These are phyloP conservation scores for Talaromyces borbonicus DNA, from an alignment of 495 filamentous ascomycete genomes.

Conservation along the genomic window DNA sequence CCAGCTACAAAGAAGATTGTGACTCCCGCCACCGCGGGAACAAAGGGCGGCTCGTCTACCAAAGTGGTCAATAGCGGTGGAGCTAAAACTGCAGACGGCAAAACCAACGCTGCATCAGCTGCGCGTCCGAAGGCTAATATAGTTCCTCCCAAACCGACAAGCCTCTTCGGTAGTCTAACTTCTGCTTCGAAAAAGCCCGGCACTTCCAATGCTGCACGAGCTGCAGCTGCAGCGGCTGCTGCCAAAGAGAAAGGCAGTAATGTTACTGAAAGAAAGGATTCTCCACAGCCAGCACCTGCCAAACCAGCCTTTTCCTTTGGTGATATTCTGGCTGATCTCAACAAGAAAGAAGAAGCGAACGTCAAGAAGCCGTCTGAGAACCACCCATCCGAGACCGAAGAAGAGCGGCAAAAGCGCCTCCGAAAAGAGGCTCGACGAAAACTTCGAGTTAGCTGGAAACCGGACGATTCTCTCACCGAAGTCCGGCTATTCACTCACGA, in stretches of 20 bases:
- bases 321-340: slow-evolving; percentile 55
- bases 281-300: slow-evolving; percentile 22
- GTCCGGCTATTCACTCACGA: slow-evolving; percentile 68
- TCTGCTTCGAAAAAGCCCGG: slow-evolving; percentile 54
- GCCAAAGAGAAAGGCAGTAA: slow-evolving; percentile 25
- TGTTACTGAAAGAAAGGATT: slow-evolving; percentile 31
- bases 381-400: slow-evolving; percentile 59
- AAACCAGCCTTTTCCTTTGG: slow-evolving; percentile 45
- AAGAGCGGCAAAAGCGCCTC: slow-evolving; percentile 61
- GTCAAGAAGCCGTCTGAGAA: slow-evolving; percentile 41
- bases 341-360: slow-evolving; percentile 51
- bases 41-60: slow-evolving; percentile 20
- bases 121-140: slow-evolving; percentile 39
- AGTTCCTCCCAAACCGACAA: slow-evolving; percentile 46
- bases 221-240: slow-evolving; percentile 37
- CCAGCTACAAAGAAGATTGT: slow-evolving; percentile 33
- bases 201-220: slow-evolving; percentile 43
- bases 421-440: slow-evolving; percentile 70
- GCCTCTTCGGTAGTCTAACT: slow-evolving; percentile 46
- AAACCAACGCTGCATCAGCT: slow-evolving; percentile 19
- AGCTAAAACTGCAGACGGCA: slow-evolving; percentile 14
- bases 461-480: slow-evolving; percentile 60
- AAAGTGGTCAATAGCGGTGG: slow-evolving; percentile 14
- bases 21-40: slow-evolving; percentile 16
- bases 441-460: slow-evolving; percentile 61